Conservation (phyloP, 805 yeast genomes). For the Starmerella etchellsii region DNA sequence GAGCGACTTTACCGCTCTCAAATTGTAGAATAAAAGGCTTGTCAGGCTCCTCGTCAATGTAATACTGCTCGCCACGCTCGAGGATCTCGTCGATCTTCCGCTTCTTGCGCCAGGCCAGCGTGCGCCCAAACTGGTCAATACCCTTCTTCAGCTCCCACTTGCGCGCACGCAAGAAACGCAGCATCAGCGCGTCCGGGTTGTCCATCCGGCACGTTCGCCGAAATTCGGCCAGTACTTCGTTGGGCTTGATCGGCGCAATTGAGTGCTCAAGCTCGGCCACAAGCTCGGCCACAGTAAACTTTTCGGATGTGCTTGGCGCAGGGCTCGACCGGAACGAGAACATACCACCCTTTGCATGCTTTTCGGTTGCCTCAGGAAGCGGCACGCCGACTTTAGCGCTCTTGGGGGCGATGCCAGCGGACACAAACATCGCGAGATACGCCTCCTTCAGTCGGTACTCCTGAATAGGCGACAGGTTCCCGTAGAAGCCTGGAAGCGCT, state of each 20-base stretch:
- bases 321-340: constrained; percentile 22
- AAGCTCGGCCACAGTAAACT: constrained; percentile 18
- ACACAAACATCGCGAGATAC: constrained; percentile 26
- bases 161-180: constrained; percentile 75
- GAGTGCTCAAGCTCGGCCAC: constrained; percentile 33
- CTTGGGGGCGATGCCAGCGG: constrained; percentile 22
- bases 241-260: constrained; percentile 40
- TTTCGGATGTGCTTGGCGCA: constrained; percentile 3
- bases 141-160: constrained; percentile 67
- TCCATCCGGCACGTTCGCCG: constrained; percentile 61
- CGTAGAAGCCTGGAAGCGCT: constrained; percentile 27
- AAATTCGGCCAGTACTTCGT: constrained; percentile 38
- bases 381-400: constrained; percentile 19
- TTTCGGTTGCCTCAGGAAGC: constrained; percentile 16
- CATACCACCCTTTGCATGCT: constrained; percentile 22
- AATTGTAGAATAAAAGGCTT: constrained; percentile 40
- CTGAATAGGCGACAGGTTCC: constrained; percentile 29
- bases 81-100: constrained; percentile 51
- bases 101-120: constrained; percentile 61
- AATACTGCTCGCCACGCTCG: constrained; percentile 58
- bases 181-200: constrained; percentile 61
- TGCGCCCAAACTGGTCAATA: constrained; percentile 55
- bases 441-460: constrained; percentile 30
- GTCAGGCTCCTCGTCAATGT: constrained; percentile 34
- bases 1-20: constrained; percentile 53